Evolutionary conservation across 2,329 filamentous ascomycete species (phyloP).

Genomic region (Alternaria gaisen): DNA sequence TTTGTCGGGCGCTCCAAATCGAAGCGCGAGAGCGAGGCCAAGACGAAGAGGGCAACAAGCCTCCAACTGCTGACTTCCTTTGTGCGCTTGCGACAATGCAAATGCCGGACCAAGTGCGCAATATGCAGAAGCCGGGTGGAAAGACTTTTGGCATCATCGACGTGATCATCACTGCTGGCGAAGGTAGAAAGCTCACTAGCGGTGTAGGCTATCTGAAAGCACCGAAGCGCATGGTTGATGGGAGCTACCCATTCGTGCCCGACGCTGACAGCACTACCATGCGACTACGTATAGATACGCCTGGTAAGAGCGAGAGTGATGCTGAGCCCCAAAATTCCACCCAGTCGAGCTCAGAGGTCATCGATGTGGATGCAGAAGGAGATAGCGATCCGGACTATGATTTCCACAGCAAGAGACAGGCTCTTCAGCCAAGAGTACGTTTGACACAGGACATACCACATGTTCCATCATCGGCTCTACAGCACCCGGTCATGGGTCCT

Average conservation of each 20-base stretch:
- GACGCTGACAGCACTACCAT: not conserved
- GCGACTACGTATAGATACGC: not conserved
- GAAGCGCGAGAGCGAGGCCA: conserved; percentile 50
- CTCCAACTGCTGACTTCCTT: conserved; percentile 53
- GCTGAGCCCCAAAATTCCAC: not conserved
- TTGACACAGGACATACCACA: not conserved
- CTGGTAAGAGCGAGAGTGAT: not conserved
- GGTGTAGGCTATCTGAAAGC: conserved; percentile 33
- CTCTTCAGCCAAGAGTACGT: not conserved
- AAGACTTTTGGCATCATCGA: conserved; percentile 51
- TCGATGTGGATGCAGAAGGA: conserved; percentile 16
- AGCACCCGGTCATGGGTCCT: not conserved
- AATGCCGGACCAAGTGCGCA: conserved; percentile 47
- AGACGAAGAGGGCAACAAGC: conserved; percentile 40
- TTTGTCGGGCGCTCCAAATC: conserved; percentile 38
- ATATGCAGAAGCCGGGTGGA: conserved; percentile 42
- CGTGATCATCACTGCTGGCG: conserved; percentile 46
- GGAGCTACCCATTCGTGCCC: conserved; percentile 21
- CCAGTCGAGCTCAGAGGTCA: not conserved
- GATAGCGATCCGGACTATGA: conserved; percentile 12
- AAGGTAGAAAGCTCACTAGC: conserved; percentile 36
- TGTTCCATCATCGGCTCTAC: not conserved
- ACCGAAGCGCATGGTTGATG: conserved; percentile 36
- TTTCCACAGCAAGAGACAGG: conserved; percentile 13
- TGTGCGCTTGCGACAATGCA: conserved; percentile 46